These are phyloP conservation scores for Trichosporon faecale DNA, from an alignment of 1,284 basidiomycete species.

Conservation along the genomic window DNA sequence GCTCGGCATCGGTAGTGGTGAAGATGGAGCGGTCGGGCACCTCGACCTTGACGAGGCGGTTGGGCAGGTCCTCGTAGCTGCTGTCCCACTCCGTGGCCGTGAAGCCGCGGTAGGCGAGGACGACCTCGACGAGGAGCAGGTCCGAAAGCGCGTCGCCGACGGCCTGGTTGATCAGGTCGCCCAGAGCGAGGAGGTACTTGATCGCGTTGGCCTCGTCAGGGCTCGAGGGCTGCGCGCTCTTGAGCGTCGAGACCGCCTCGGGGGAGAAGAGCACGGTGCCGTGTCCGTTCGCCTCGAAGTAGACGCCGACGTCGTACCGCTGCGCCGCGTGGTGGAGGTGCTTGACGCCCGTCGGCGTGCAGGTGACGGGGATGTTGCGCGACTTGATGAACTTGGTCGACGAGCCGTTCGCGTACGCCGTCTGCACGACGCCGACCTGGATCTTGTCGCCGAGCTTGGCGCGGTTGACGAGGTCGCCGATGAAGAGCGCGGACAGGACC, in stretches of 20 bases:
- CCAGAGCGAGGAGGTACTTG: conserved; percentile 70
- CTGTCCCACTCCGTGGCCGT: conserved; percentile 87
- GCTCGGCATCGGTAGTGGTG: conserved; percentile 90
- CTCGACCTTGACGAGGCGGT: conserved; percentile 92
- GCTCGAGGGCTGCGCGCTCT: conserved; percentile 66
- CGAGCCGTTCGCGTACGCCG: conserved; percentile 96
- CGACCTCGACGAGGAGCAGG: conserved; percentile 90
- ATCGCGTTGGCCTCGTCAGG: conserved; percentile 76
- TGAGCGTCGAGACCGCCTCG: conserved; percentile 62
- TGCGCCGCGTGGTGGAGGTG: conserved; percentile 97
- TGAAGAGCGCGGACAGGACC: conserved; percentile 85
- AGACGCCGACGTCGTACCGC: conserved; percentile 89
- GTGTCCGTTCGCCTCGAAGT: conserved; percentile 99
- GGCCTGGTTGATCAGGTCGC: conserved; percentile 92
- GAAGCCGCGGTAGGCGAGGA: conserved; percentile 84
- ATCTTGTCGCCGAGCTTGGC: conserved; percentile 65
- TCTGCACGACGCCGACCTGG: conserved; percentile 92
- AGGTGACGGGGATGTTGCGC: conserved; percentile 74
- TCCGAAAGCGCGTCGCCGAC: conserved; percentile 97
- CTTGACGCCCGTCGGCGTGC: conserved; percentile 96
- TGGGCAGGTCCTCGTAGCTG: conserved; percentile 89
- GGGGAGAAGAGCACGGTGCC: conserved; percentile 94
- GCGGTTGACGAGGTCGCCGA: conserved; percentile 81
- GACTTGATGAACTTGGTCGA: conserved; percentile 85
- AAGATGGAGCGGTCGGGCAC: conserved; percentile 81